A percentile compares a stretch with the other conserved stretches of the same genome.
Conservation (phyloP, 2,329 filamentous ascomycete species). For the Penicillium glabrum region DNA sequence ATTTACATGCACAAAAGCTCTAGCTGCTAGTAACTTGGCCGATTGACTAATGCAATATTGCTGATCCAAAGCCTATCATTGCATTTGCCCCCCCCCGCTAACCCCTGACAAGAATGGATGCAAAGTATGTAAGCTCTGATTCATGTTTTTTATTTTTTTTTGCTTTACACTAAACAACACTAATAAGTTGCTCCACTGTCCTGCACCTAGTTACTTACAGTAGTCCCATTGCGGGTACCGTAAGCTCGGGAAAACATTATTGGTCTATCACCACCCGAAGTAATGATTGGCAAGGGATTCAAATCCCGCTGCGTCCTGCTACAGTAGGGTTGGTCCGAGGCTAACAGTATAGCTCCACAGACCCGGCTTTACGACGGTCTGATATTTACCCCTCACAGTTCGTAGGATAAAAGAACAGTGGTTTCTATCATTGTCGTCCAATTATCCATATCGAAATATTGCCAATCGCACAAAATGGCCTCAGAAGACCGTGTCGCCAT, state of each 20-base stretch:
- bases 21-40: too few relatives aligned
- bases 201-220: background rate
- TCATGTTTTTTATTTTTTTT: background rate
- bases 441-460: background rate
- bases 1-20: too few relatives aligned
- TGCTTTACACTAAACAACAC: background rate
- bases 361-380: too few relatives aligned
- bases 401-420: background rate
- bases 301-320: background rate
- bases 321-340: background rate
- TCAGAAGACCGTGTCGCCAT: slow-evolving; percentile 36
- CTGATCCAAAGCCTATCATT: too few relatives aligned
- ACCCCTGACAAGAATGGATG: too few relatives aligned
- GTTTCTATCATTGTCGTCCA: background rate
- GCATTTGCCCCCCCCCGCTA: too few relatives aligned
- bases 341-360: background rate
- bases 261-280: background rate
- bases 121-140: slow-evolving; percentile 3
- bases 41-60: too few relatives aligned
- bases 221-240: background rate
- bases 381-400: background rate
- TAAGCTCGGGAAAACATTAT: background rate
- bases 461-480: slow-evolving; percentile 7
- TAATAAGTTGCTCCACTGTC: background rate
- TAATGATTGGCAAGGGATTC: background rate